phyloP scores from a whole-genome alignment of 2,329 filamentous ascomycete species.

The Neospermospora avenae region DNA sequence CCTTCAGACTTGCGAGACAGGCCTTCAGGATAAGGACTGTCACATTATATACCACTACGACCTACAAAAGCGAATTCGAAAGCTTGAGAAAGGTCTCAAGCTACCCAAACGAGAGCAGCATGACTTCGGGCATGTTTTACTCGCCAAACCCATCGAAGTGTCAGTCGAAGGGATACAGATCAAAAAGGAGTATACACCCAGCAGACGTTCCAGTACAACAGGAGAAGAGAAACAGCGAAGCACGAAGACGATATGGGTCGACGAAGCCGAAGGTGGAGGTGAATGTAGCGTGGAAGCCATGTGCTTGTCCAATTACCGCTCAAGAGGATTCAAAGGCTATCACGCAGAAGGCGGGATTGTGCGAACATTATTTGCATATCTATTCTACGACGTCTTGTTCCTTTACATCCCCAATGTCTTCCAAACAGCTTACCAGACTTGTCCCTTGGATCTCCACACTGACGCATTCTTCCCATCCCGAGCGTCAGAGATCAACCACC shows the following conservation, averaged over 20 bases:
- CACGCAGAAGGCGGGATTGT: constrained; percentile 90
- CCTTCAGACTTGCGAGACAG: constrained; percentile 76
- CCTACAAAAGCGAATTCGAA: constrained; percentile 87
- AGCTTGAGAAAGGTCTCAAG: constrained; percentile 81
- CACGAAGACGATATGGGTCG: constrained; percentile 83
- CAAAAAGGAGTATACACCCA: constrained; percentile 51
- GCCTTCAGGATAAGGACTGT: constrained; percentile 81
- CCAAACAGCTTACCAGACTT: constrained; percentile 92
- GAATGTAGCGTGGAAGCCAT: constrained; percentile 91
- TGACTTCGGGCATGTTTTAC: constrained; percentile 81
- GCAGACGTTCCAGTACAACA: constrained; percentile 20
- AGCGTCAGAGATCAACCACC: constrained; percentile 84
- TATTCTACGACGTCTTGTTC: constrained; percentile 93
- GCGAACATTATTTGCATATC: constrained; percentile 83
- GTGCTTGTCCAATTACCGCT: constrained; percentile 84
- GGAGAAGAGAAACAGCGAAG: constrained; percentile 40
- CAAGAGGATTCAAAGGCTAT: constrained; percentile 85
- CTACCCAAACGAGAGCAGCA: constrained; percentile 85
- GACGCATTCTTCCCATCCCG: constrained; percentile 86
- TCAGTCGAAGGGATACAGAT: constrained; percentile 75
- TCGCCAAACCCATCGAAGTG: constrained; percentile 73
- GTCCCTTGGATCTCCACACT: constrained; percentile 86
- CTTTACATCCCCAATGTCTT: constrained; percentile 95
- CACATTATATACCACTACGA: constrained; percentile 94
- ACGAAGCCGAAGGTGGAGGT: constrained; percentile 63